A percentile compares a stretch with the other conserved stretches of the same genome.
Conservation (phyloP, 805 yeast genomes). For the Allodekkera sacchari region DNA sequence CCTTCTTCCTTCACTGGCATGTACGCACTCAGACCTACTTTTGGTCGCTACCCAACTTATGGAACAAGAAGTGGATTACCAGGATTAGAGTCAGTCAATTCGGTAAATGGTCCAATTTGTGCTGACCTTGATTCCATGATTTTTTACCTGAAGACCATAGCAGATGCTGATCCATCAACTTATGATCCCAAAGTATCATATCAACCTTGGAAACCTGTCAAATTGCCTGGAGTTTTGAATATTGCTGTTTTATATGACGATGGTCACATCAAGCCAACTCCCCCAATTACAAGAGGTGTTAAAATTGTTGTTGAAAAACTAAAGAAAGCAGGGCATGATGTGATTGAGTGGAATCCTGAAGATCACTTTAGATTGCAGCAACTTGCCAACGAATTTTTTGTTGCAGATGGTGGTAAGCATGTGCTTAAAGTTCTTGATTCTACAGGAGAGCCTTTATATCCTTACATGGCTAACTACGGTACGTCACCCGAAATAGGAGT, state of each 20-base stretch:
- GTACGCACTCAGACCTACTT: conserved; percentile 24
- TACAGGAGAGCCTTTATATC: conserved; percentile 33
- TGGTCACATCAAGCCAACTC: conserved; percentile 35
- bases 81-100: conserved; percentile 46
- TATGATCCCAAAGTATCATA: conserved; percentile 35
- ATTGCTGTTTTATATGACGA: conserved; percentile 35
- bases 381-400: conserved; percentile 27
- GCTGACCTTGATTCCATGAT: conserved; percentile 39
- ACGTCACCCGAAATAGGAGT: conserved; percentile 8
- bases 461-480: conserved; percentile 20
- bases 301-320: conserved; percentile 22
- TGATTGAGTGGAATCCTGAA: conserved; percentile 39
- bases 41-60: conserved; percentile 27
- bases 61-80: conserved; percentile 30
- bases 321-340: conserved; percentile 38
- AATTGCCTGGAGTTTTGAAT: conserved; percentile 28
- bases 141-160: conserved; percentile 32
- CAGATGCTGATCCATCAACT: conserved; percentile 29
- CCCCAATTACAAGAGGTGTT: conserved; percentile 40
- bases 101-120: conserved; percentile 50
- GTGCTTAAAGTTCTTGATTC: conserved; percentile 28
- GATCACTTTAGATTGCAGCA: conserved; percentile 27
- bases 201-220: conserved; percentile 33
- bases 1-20: conserved; percentile 25
- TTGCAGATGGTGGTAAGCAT: conserved; percentile 30